Conservation (phyloP, 441 rosid genomes). For the Cnidoscolus chayamansa region DNA sequence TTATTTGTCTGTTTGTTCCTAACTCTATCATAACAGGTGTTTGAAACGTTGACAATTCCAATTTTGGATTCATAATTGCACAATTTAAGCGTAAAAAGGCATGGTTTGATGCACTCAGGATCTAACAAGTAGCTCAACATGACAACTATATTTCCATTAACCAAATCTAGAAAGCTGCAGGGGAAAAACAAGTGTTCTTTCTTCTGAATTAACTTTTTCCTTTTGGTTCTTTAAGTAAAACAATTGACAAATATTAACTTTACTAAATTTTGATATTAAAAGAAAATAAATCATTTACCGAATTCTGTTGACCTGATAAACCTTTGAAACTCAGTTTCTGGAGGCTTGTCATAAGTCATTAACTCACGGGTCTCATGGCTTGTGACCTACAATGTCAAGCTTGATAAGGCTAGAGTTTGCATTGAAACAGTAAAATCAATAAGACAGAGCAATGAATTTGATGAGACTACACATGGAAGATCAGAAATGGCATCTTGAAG, state of each 20-base stretch:
- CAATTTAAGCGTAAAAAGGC: not conserved
- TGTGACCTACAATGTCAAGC: conserved; percentile 43
- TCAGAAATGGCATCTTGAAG: conserved; percentile 86
- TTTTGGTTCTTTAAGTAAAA: not conserved
- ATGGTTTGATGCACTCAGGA: not conserved
- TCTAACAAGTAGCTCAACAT: not conserved
- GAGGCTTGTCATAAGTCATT: conserved; percentile 51
- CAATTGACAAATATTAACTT: not conserved
- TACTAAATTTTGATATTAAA: conserved; percentile 5
- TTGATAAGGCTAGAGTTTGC: conserved; percentile 10
- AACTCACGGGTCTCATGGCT: conserved; percentile 47
- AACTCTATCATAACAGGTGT: not conserved
- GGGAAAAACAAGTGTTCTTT: not conserved
- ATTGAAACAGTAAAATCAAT: conserved; percentile 21
- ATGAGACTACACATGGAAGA: conserved; percentile 67
- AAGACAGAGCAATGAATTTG: conserved; percentile 19
- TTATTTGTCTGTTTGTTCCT: no score
- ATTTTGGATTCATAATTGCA: not conserved
- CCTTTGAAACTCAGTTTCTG: conserved; percentile 79
- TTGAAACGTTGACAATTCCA: not conserved
- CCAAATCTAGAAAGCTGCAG: not conserved
- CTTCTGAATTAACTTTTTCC: not conserved
- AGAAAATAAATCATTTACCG: conserved; percentile 35
- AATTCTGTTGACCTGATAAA: conserved; percentile 61
- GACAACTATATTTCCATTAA: not conserved